Conservation (phyloP, 2,329 filamentous ascomycete species). For the Chaetomiaceae sp. region DNA sequence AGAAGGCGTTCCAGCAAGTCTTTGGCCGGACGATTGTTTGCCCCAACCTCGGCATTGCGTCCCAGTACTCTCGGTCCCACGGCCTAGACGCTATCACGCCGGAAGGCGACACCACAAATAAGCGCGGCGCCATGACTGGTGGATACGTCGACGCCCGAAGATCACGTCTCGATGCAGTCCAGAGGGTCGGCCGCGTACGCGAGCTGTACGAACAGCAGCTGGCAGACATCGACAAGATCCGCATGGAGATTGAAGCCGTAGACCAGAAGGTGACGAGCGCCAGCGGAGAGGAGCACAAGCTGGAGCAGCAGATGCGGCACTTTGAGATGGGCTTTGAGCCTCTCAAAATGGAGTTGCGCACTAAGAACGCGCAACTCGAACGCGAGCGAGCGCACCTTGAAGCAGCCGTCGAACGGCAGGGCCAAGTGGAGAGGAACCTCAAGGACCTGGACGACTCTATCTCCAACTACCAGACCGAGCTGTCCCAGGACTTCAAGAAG, state of each 20-base stretch:
- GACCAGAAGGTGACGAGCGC: conserved; percentile 86
- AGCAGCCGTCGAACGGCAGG: conserved; percentile 55
- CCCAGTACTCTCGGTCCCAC: conserved; percentile 87
- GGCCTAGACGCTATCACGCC: conserved; percentile 89
- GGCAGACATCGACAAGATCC: conserved; percentile 58
- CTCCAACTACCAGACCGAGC: conserved; percentile 69
- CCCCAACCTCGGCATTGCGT: conserved; percentile 77
- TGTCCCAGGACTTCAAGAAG: conserved; percentile 87
- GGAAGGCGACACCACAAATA: conserved; percentile 91
- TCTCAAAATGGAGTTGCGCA: conserved; percentile 67
- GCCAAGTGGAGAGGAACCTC: conserved; percentile 68
- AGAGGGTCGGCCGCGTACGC: conserved; percentile 66
- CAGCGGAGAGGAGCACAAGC: conserved; percentile 75
- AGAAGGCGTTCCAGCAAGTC: conserved; percentile 85
- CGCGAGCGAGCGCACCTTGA: conserved; percentile 69
- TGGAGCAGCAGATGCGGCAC: conserved; percentile 70
- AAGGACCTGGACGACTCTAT: conserved; percentile 71
- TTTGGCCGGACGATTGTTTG: conserved; percentile 96
- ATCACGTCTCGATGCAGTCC: conserved; percentile 81
- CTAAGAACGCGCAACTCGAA: conserved; percentile 68
- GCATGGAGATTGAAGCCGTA: conserved; percentile 64
- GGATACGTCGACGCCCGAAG: conserved; percentile 83
- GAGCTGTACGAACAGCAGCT: conserved; percentile 65
- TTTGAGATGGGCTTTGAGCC: conserved; percentile 79
- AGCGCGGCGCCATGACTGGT: conserved; percentile 90